These are phyloP conservation scores for Blastomyces parvus DNA, from an alignment of 2,329 filamentous ascomycete species.

Conservation along the genomic window DNA sequence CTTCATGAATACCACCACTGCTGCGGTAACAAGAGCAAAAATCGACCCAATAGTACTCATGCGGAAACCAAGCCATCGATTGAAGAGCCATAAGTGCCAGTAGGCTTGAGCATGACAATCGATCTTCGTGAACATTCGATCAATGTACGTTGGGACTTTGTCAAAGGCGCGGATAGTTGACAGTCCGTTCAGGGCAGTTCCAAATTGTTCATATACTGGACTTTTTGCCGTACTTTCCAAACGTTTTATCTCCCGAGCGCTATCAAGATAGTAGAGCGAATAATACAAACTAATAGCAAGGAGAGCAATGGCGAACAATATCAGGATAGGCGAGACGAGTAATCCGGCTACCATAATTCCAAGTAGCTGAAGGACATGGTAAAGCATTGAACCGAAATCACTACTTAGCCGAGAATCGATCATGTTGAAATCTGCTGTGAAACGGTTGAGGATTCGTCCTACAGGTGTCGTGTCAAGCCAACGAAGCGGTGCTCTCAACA, in stretches of 20 bases:
- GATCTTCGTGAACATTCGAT: slow-evolving; percentile 59
- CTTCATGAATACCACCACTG: slow-evolving; percentile 52
- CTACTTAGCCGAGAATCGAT: slow-evolving; percentile 59
- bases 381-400: slow-evolving; percentile 52
- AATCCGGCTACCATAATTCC: slow-evolving; percentile 58
- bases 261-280: slow-evolving; percentile 56
- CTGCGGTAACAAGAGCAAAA: slow-evolving; percentile 57
- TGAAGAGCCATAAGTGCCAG: slow-evolving; percentile 62
- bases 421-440: slow-evolving; percentile 66
- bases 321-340: slow-evolving; percentile 58
- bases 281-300: slow-evolving; percentile 50
- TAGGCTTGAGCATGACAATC: slow-evolving; percentile 58
- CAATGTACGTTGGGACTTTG: slow-evolving; percentile 56
- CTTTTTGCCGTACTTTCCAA: slow-evolving; percentile 69
- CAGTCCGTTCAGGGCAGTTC: slow-evolving; percentile 61
- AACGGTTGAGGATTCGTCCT: slow-evolving; percentile 66
- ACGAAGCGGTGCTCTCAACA: slow-evolving; percentile 63
- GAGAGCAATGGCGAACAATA: slow-evolving; percentile 52
- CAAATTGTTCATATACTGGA: slow-evolving; percentile 72
- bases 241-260: slow-evolving; percentile 64
- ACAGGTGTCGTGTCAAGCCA: slow-evolving; percentile 74
- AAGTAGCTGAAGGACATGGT: slow-evolving; percentile 52
- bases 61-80: slow-evolving; percentile 66
- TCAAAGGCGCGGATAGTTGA: slow-evolving; percentile 67
- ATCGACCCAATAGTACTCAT: slow-evolving; percentile 60